Evolutionary conservation across 495 filamentous ascomycete genomes (phyloP).

Genomic region (Penicillium desertorum): DNA sequence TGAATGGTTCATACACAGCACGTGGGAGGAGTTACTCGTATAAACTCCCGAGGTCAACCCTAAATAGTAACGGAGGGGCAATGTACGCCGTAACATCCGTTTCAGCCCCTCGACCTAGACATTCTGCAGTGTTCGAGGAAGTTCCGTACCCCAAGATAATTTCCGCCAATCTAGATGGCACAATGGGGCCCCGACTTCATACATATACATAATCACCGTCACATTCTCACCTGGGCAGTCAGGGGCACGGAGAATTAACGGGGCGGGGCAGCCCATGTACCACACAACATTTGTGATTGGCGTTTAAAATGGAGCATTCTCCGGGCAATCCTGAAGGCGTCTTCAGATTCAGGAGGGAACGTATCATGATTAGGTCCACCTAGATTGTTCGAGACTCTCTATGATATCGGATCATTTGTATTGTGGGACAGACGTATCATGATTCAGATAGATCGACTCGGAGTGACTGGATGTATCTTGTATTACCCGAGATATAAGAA

Average conservation of each 20-base stretch:
- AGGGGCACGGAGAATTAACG: conserved; percentile 10
- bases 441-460: neutral
- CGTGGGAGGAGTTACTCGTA: conserved; percentile 7
- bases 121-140: conserved; percentile 1
- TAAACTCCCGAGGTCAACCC: neutral
- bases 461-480: neutral
- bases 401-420: neutral
- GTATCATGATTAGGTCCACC: neutral
- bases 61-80: neutral
- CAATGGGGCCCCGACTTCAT: neutral
- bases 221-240: conserved; percentile 3
- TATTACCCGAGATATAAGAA: neutral
- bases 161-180: conserved; percentile 6
- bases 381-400: conserved; percentile 4
- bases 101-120: neutral
- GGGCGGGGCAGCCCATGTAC: neutral
- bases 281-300: neutral
- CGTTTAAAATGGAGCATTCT: neutral
- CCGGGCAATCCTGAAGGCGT: neutral
- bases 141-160: neutral
- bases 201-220: neutral
- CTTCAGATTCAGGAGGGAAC: neutral
- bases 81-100: neutral
- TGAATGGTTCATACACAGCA: neutral
- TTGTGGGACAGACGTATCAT: neutral